Conservation (phyloP, 768 basidiomycete genomes). For the Rhodotorula babjevae region DNA sequence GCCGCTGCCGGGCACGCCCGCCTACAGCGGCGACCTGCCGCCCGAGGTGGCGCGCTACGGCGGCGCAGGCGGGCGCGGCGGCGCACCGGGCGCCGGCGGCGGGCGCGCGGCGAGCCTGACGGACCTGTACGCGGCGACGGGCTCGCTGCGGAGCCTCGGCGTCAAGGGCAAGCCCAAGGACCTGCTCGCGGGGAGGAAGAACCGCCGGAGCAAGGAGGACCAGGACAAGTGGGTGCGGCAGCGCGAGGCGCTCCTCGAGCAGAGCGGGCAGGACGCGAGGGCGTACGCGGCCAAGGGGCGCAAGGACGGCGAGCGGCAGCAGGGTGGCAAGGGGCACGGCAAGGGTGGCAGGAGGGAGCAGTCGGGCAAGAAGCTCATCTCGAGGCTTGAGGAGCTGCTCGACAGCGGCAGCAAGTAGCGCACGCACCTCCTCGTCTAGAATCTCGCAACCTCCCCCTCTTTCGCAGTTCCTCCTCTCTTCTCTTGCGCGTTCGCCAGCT, state of each 20-base stretch:
- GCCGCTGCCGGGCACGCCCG: slow-evolving; percentile 13
- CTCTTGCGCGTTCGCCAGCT: no score
- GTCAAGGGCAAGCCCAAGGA: neutral
- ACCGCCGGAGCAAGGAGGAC: neutral
- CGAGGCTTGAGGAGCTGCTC: neutral
- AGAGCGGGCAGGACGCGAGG: neutral
- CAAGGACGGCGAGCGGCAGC: neutral
- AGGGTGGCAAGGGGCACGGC: neutral
- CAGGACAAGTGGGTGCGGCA: slow-evolving; percentile 5
- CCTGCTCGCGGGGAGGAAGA: neutral
- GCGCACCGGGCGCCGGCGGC: neutral
- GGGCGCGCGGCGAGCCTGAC: neutral
- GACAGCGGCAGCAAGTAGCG: neutral
- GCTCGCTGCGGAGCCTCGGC: neutral
- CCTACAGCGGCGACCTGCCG: slow-evolving; percentile 22
- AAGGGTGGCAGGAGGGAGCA: neutral
- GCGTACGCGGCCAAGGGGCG: neutral
- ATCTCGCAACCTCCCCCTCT: neutral
- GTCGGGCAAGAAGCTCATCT: neutral
- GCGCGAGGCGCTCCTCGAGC: slow-evolving; percentile 4
- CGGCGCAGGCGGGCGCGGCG: neutral
- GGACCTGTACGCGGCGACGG: neutral
- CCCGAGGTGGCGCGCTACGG: neutral
- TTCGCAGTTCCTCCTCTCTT: no score
- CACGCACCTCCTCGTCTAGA: no score